These are phyloP conservation scores for Cyclocybe aegerita DNA, from an alignment of 768 basidiomycete species.

Conservation along the genomic window DNA sequence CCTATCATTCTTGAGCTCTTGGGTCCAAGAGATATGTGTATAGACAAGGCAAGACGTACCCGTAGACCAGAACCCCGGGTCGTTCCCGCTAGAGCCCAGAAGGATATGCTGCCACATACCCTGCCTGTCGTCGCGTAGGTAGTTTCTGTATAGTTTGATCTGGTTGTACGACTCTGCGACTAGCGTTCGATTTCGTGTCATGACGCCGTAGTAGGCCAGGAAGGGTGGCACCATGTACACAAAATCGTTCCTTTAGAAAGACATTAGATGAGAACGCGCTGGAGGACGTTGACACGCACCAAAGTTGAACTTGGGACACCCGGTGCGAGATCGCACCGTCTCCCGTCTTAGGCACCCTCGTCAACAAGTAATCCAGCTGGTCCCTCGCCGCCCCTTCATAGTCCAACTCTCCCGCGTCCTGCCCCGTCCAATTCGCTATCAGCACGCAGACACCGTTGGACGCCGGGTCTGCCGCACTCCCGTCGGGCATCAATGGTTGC, in stretches of 20 bases:
- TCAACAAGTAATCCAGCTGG: slow-evolving; percentile 64
- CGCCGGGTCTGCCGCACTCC: slow-evolving; percentile 76
- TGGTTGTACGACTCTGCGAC: slow-evolving; percentile 69
- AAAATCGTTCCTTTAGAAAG: slow-evolving; percentile 62
- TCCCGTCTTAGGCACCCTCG: slow-evolving; percentile 54
- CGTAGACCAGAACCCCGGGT: slow-evolving; percentile 80
- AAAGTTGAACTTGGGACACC: slow-evolving; percentile 64
- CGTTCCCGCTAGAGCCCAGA: slow-evolving; percentile 50
- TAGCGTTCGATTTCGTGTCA: slow-evolving; percentile 54
- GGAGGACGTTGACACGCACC: slow-evolving; percentile 37
- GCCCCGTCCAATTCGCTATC: slow-evolving; percentile 47
- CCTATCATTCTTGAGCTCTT: slow-evolving; percentile 40
- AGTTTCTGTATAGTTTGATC: slow-evolving; percentile 66
- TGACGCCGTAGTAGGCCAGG: slow-evolving; percentile 78
- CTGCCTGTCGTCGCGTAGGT: slow-evolving; percentile 52
- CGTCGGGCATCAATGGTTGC: slow-evolving; percentile 56
- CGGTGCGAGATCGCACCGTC: slow-evolving; percentile 88
- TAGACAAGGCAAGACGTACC: slow-evolving; percentile 36
- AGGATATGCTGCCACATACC: slow-evolving; percentile 80
- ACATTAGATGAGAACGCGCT: not conserved
- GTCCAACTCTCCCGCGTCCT: slow-evolving; percentile 38
- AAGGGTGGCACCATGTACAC: slow-evolving; percentile 89
- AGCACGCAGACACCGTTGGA: slow-evolving; percentile 74
- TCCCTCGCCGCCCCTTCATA: slow-evolving; percentile 64
- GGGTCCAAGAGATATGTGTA: not conserved